phyloP scores from a whole-genome alignment of 192 early-diverging fungal species.

The Coemansia reversa region DNA sequence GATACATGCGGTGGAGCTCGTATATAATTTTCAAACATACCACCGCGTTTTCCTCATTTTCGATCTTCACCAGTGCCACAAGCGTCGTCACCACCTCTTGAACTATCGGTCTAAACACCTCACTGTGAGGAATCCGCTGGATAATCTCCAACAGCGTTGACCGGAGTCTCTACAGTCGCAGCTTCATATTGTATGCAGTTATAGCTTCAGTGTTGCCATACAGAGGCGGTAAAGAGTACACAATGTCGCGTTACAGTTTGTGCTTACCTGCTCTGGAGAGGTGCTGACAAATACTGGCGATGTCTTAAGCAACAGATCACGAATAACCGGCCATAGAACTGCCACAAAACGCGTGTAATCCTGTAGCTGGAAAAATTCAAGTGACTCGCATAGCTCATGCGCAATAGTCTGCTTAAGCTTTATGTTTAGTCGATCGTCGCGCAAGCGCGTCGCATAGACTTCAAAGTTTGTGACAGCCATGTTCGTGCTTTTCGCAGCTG shows the following conservation, averaged over 20 bases:
- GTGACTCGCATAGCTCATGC: slow-evolving; percentile 83
- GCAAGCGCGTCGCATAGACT: slow-evolving; percentile 56
- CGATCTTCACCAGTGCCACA: slow-evolving; percentile 76
- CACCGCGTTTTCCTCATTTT: slow-evolving; percentile 98
- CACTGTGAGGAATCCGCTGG: slow-evolving; percentile 87
- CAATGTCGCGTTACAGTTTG: neutral
- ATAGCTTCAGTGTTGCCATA: neutral
- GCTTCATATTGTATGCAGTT: neutral
- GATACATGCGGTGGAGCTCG: slow-evolving; percentile 90
- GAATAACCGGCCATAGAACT: slow-evolving; percentile 81
- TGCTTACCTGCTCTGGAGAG: slow-evolving; percentile 66
- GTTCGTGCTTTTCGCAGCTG: neutral
- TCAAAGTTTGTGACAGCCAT: slow-evolving; percentile 57
- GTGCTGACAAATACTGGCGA: slow-evolving; percentile 73
- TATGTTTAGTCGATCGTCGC: slow-evolving; percentile 54
- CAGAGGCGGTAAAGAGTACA: neutral
- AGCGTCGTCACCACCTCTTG: slow-evolving; percentile 72
- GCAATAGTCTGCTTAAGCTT: slow-evolving; percentile 79
- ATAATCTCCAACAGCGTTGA: slow-evolving; percentile 88
- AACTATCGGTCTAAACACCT: slow-evolving; percentile 74
- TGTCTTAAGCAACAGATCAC: slow-evolving; percentile 68
- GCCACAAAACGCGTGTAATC: slow-evolving; percentile 80
- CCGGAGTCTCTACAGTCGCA: slow-evolving; percentile 70
- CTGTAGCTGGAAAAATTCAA: slow-evolving; percentile 84
- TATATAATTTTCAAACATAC: slow-evolving; percentile 91